phyloP scores from a whole-genome alignment of 768 basidiomycete species.

The Lentinus tigrinus region DNA sequence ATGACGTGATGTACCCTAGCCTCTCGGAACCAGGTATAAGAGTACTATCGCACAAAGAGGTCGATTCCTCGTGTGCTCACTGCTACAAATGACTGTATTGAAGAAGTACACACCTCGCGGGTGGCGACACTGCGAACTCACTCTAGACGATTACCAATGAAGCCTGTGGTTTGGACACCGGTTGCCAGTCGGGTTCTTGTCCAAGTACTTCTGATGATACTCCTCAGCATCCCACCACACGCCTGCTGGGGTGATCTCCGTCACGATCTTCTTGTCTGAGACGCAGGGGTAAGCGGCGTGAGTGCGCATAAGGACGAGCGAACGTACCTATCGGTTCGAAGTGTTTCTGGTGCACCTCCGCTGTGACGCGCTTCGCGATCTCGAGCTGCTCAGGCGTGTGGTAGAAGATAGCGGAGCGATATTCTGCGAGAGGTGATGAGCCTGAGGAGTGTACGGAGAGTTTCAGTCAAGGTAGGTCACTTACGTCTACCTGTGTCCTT shows the following conservation, averaged over 20 bases:
- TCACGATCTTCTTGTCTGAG: constrained; percentile 69
- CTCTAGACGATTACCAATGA: constrained; percentile 67
- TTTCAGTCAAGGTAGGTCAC: constrained; percentile 28
- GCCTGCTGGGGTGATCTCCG: constrained; percentile 66
- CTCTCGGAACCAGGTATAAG: too few species aligned
- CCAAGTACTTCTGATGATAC: constrained; percentile 80
- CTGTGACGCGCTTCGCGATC: constrained; percentile 74
- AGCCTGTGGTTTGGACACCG: constrained; percentile 88
- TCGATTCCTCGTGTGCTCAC: too few species aligned
- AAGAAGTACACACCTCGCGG: too few species aligned
- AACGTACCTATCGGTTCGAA: constrained; percentile 56
- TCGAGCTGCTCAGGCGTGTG: constrained; percentile 67
- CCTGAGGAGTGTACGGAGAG: neutral
- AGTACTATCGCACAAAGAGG: too few species aligned
- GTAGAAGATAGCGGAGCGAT: constrained; percentile 91
- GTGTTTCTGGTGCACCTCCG: constrained; percentile 81
- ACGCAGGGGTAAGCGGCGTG: neutral
- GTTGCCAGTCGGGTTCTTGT: constrained; percentile 86
- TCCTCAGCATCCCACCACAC: constrained; percentile 84
- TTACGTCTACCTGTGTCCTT: constrained; percentile 74
- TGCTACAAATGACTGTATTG: too few species aligned
- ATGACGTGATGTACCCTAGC: too few species aligned
- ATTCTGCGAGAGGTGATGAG: constrained; percentile 50
- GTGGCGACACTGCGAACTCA: too few species aligned
- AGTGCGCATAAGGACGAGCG: too few species aligned